A percentile compares a stretch with the other conserved stretches of the same genome.
Evolutionary conservation across 2,329 filamentous ascomycete species (phyloP).

Genomic region (Neofusicoccum ribis): DNA sequence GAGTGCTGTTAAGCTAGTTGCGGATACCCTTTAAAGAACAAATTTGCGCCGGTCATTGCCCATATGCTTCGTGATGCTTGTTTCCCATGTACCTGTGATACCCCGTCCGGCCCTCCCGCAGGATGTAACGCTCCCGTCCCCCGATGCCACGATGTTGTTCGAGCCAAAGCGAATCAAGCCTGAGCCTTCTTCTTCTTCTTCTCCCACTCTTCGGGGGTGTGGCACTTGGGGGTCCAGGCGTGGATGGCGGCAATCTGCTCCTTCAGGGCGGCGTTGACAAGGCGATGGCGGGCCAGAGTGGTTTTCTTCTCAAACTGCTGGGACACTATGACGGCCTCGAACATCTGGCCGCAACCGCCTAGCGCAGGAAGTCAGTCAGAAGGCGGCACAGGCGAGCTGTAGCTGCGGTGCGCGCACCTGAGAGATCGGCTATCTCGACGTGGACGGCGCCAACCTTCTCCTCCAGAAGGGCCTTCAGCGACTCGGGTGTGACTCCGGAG

Average conservation of each 20-base stretch:
- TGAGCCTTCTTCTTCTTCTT: slow-evolving; percentile 63
- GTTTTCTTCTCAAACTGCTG: slow-evolving; percentile 54
- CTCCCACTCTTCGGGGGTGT: slow-evolving; percentile 88
- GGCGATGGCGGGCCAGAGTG: slow-evolving; percentile 79
- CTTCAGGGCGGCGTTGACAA: slow-evolving; percentile 82
- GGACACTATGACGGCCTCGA: slow-evolving; percentile 67
- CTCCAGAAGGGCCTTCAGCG: slow-evolving; percentile 67
- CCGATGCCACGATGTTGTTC: neutral
- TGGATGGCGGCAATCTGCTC: slow-evolving; percentile 88
- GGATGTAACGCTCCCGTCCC: neutral
- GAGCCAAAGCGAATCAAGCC: slow-evolving; percentile 19
- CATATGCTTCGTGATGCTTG: neutral
- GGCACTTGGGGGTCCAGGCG: slow-evolving; percentile 92
- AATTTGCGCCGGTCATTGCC: neutral
- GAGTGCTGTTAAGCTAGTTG: slow-evolving; percentile 61
- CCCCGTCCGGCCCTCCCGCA: neutral
- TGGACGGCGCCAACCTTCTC: slow-evolving; percentile 71
- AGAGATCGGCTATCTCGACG: slow-evolving; percentile 89
- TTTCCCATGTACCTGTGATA: neutral
- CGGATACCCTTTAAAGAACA: slow-evolving; percentile 1
- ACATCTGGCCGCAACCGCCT: slow-evolving; percentile 73
- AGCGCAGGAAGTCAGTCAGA: slow-evolving; percentile 2
- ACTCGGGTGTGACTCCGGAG: slow-evolving; percentile 68
- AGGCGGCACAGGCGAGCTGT: neutral
- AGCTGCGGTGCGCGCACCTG: slow-evolving; percentile 59